Evolutionary conservation across 2,329 filamentous ascomycete genomes (phyloP).

Genomic region (Dactylellina cionopaga): DNA sequence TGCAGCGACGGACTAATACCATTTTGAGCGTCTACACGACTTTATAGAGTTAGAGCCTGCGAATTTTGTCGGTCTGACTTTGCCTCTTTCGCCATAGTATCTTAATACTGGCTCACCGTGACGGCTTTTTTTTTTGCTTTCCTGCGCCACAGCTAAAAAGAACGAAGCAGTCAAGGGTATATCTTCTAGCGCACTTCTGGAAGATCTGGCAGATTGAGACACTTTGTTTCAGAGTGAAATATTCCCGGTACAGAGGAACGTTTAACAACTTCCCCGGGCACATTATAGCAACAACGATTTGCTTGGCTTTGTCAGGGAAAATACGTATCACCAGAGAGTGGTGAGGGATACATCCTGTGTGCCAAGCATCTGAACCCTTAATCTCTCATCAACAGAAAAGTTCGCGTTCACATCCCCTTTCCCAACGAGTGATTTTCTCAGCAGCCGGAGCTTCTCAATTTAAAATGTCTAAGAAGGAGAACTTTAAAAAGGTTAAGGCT

Average conservation of each 20-base stretch:
- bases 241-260: conserved; percentile 39
- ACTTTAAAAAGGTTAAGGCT: conserved; percentile 27
- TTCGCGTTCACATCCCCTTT: conserved; percentile 32
- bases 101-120: not conserved
- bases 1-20: too few species aligned
- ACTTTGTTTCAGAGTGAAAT: conserved; percentile 48
- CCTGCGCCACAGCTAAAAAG: conserved; percentile 6
- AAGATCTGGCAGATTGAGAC: conserved; percentile 49
- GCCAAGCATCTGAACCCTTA: conserved; percentile 36
- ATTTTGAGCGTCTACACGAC: conserved; percentile 1
- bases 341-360: conserved; percentile 5
- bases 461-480: conserved; percentile 46
- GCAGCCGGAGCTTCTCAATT: conserved; percentile 22
- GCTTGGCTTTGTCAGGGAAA: conserved; percentile 8
- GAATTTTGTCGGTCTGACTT: conserved; percentile 14
- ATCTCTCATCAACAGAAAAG: conserved; percentile 39
- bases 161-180: conserved; percentile 16
- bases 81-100: conserved; percentile 27
- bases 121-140: conserved; percentile 3
- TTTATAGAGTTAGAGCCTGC: conserved; percentile 22
- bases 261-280: conserved; percentile 39
- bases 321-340: conserved; percentile 14
- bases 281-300: conserved; percentile 14
- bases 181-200: conserved; percentile 48
- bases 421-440: conserved; percentile 43